Percentiles rank a stretch among this genome's conserved stretches.
Evolutionary conservation across 495 filamentous ascomycete species (phyloP).

Genomic region (Xylaria longipes): DNA sequence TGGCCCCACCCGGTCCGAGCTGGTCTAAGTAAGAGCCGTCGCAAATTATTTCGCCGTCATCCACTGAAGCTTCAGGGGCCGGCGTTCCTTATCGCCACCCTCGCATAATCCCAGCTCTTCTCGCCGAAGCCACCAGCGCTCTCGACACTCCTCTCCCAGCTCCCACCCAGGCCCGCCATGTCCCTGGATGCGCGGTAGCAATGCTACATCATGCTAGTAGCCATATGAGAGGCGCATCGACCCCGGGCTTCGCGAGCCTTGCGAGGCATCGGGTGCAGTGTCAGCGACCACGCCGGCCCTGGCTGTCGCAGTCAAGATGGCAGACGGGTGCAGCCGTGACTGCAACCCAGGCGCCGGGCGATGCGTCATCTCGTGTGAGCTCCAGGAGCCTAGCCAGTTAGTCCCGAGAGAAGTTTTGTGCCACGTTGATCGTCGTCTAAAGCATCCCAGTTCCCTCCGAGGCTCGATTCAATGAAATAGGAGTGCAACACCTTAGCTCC

Average conservation of each 20-base stretch:
- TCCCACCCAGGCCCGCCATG: conserved; percentile 27
- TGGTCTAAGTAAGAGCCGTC: neutral
- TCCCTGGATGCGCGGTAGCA: conserved; percentile 32
- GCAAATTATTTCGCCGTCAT: conserved; percentile 1
- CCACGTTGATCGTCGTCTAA: conserved; percentile 32
- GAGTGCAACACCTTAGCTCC: conserved; percentile 88
- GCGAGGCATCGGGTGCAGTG: conserved; percentile 42
- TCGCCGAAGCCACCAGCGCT: neutral
- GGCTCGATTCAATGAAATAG: conserved; percentile 86
- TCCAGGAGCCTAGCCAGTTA: conserved; percentile 42
- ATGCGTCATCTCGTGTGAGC: conserved; percentile 30
- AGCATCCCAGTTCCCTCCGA: conserved; percentile 57
- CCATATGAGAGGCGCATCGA: conserved; percentile 45
- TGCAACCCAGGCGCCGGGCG: conserved; percentile 27
- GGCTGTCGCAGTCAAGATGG: conserved; percentile 45
- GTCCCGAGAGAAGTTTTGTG: conserved; percentile 26
- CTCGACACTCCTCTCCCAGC: neutral
- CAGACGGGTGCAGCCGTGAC: conserved; percentile 38
- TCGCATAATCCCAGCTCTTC: conserved; percentile 18
- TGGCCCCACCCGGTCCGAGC: neutral
- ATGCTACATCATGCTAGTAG: conserved; percentile 49
- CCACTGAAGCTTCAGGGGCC: neutral
- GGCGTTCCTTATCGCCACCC: neutral
- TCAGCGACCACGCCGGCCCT: conserved; percentile 31
- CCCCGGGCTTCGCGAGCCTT: conserved; percentile 49